Evolutionary conservation across 345 rosid species (phyloP).

Genomic region (Citrus unshiu): DNA sequence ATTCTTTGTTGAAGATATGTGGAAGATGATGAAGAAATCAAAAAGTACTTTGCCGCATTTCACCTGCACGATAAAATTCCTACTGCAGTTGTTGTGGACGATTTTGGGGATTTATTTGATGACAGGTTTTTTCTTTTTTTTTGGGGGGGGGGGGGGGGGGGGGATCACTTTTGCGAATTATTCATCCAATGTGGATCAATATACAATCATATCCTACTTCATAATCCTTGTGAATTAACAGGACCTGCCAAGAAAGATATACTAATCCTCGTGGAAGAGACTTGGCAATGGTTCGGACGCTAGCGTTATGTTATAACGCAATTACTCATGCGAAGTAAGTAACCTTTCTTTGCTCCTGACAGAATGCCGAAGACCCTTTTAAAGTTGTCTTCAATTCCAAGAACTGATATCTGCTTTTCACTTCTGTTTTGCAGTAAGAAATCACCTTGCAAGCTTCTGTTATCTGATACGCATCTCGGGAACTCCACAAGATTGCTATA

Average conservation of each 20-base stretch:
- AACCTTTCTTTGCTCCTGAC: neutral
- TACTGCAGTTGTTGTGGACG: constrained; percentile 61
- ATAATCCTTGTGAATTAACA: constrained; percentile 2
- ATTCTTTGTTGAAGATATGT: constrained; percentile 47
- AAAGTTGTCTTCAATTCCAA: neutral
- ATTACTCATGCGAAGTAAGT: constrained; percentile 59
- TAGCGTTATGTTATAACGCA: constrained; percentile 78
- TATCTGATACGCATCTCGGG: constrained; percentile 71
- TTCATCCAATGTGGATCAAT: neutral
- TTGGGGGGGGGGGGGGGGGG: too few relatives aligned
- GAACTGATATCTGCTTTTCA: neutral
- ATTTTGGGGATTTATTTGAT: constrained; percentile 66
- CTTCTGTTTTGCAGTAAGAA: constrained; percentile 33
- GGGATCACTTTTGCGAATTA: neutral
- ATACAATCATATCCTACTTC: neutral
- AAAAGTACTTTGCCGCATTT: constrained; percentile 84
- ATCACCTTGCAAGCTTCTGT: constrained; percentile 44
- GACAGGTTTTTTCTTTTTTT: constrained; percentile 37
- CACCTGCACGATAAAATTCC: constrained; percentile 60
- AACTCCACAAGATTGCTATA: constrained; percentile 65
- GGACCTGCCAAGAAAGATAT: constrained; percentile 55
- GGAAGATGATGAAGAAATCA: constrained; percentile 70
- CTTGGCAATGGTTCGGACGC: constrained; percentile 68
- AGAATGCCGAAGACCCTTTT: neutral
- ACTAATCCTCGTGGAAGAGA: constrained; percentile 76